Evolutionary conservation across 83 land plant species (phyloP).

Genomic region (Diphasiastrum complanatum): DNA sequence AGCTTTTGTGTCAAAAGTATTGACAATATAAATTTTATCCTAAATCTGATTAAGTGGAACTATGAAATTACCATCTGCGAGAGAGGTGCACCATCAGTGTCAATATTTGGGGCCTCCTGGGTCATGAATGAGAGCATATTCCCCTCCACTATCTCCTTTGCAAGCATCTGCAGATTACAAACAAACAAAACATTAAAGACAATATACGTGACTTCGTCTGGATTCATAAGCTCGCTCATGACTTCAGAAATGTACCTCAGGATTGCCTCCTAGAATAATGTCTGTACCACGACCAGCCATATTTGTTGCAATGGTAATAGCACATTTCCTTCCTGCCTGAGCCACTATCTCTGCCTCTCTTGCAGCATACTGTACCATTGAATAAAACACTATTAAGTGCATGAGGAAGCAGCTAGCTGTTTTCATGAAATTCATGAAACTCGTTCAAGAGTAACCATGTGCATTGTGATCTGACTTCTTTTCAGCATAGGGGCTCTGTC

Average conservation of each 20-base stretch:
- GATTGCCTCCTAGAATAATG: constrained; percentile 95
- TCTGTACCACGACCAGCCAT: constrained; percentile 99
- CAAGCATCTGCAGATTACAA: constrained; percentile 96
- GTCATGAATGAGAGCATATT: constrained; percentile 59
- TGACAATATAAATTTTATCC: constrained; percentile 3
- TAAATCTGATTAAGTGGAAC: neutral
- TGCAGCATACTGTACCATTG: constrained; percentile 70
- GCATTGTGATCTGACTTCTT: too few species aligned
- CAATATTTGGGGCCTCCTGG: constrained; percentile 51
- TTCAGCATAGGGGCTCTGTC: too few species aligned
- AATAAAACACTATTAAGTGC: too few species aligned
- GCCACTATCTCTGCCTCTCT: constrained; percentile 97
- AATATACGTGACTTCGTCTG: too few species aligned
- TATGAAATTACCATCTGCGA: constrained; percentile 53
- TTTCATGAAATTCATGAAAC: too few species aligned
- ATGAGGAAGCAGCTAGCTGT: too few species aligned
- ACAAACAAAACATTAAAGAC: too few species aligned
- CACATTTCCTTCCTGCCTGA: constrained; percentile 91
- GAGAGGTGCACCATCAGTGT: constrained; percentile 56
- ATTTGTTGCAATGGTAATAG: constrained; percentile 93
- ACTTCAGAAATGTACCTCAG: too few species aligned
- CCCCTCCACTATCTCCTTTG: constrained; percentile 72
- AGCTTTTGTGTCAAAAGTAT: too few species aligned
- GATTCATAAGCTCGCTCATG: too few species aligned
- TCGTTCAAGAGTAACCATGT: too few species aligned